Conservation (phyloP, 78 protist genomes). For the slime mould (Dictyostelium discoideum) region DNA sequence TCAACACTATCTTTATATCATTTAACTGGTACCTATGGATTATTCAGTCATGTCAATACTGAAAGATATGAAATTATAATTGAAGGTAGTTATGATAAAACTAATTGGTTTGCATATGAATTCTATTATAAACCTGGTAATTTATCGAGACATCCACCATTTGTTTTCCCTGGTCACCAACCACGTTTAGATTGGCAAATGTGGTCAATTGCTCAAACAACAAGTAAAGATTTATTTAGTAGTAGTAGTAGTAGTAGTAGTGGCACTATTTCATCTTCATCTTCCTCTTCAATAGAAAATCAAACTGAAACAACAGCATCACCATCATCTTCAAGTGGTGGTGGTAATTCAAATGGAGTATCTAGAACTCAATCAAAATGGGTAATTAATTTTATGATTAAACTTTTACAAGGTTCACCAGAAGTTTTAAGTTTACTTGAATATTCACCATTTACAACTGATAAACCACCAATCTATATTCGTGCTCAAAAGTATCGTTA, state of each 20-base stretch:
- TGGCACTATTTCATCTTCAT: background rate
- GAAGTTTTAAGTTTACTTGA: conserved; percentile 29
- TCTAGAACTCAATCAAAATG: conserved; percentile 32
- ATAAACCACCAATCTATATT: conserved; percentile 38
- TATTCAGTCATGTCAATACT: conserved; percentile 84
- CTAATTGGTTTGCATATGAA: conserved; percentile 51
- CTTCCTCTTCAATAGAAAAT: background rate
- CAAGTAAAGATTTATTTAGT: background rate
- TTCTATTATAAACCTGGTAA: conserved; percentile 79
- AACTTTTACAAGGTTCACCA: conserved; percentile 43
- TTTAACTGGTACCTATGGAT: conserved; percentile 78
- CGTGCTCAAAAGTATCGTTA: conserved; percentile 55
- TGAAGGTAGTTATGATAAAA: conserved; percentile 73
- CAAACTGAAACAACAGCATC: background rate
- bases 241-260: no score
- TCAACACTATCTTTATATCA: conserved; percentile 25
- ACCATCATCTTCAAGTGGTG: background rate
- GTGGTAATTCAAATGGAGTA: background rate
- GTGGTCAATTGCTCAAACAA: conserved; percentile 88
- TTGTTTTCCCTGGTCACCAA: conserved; percentile 85
- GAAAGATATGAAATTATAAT: conserved; percentile 74
- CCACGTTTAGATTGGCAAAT: conserved; percentile 92
- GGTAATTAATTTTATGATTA: conserved; percentile 67
- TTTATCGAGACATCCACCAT: conserved; percentile 55
- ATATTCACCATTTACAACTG: conserved; percentile 42